Conservation (phyloP, 108 stramenopile species). For the Hondaea fermentalgiana region DNA sequence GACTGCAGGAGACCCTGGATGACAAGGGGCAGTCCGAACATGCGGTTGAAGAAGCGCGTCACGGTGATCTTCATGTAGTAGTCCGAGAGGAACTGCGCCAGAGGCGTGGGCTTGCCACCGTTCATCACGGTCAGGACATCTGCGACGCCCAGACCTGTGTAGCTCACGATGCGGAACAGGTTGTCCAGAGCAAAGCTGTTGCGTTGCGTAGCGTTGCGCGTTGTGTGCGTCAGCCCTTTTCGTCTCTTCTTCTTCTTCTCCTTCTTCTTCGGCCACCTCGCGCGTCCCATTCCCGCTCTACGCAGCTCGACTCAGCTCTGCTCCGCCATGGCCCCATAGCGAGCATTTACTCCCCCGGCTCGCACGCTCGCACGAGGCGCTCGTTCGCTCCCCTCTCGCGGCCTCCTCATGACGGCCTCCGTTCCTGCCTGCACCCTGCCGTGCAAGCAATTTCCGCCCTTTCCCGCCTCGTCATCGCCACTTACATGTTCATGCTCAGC, state of each 20-base stretch:
- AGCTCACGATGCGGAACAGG: not conserved
- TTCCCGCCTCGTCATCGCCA: not conserved
- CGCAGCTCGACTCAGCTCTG: too few relatives aligned
- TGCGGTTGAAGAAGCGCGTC: conserved; percentile 3
- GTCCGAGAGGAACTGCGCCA: not conserved
- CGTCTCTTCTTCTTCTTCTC: too few relatives aligned
- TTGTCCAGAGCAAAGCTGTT: not conserved
- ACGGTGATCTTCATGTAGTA: not conserved
- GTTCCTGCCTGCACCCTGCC: not conserved
- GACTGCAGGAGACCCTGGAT: not conserved
- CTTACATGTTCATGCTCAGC: conserved; percentile 12
- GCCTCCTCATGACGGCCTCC: not conserved
- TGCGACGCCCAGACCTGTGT: not conserved
- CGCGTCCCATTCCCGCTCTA: too few relatives aligned
- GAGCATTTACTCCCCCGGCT: too few relatives aligned
- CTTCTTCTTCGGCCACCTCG: too few relatives aligned
- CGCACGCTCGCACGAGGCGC: too few relatives aligned
- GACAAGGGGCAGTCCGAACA: not conserved
- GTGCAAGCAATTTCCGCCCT: not conserved
- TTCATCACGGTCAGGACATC: not conserved
- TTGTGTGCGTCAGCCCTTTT: not conserved
- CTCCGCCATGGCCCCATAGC: too few relatives aligned
- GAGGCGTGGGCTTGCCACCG: not conserved
- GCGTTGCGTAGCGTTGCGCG: not conserved
- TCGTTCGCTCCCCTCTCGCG: too few relatives aligned